A percentile compares a stretch with the other conserved stretches of the same genome.
These are phyloP conservation scores for Ottelia alismoides DNA, from an alignment of 106 monocot species.

Conservation along the genomic window DNA sequence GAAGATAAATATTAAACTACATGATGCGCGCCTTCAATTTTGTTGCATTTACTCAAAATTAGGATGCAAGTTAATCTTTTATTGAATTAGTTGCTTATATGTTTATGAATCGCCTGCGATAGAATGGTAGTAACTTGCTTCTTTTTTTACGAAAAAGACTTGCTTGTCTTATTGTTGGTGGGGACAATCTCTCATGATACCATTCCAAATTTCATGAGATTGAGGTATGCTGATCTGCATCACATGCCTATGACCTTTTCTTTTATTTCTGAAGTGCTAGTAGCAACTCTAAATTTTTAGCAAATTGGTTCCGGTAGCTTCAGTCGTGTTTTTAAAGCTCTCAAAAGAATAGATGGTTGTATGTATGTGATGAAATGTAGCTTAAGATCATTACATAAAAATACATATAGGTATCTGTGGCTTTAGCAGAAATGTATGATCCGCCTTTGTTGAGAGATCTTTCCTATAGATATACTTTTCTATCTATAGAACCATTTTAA, in stretches of 20 bases:
- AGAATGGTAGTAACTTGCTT: too few relatives aligned
- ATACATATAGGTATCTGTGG: conserved; percentile 29
- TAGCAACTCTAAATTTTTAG: conserved; percentile 12
- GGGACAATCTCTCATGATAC: conserved; percentile 73
- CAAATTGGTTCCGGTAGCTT: conserved; percentile 96
- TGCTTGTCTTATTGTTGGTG: conserved; percentile 27
- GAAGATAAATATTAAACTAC: too few relatives aligned
- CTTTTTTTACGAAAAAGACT: conserved; percentile 21
- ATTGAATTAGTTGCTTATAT: too few relatives aligned
- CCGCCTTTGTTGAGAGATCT: too few relatives aligned
- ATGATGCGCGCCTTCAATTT: too few relatives aligned
- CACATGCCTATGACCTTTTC: background rate
- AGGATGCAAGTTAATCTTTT: too few relatives aligned
- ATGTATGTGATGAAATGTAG: conserved; percentile 90
- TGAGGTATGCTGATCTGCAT: conserved; percentile 32
- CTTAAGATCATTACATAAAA: conserved; percentile 1
- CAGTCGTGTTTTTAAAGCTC: conserved; percentile 82
- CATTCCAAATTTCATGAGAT: conserved; percentile 92
- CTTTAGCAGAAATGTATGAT: too few relatives aligned
- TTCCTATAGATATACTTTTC: too few relatives aligned
- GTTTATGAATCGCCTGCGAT: too few relatives aligned
- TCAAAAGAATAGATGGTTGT: conserved; percentile 92
- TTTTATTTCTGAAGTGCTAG: background rate
- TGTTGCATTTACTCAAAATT: too few relatives aligned
- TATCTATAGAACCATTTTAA: too few relatives aligned